These are phyloP conservation scores for Globisporangium spiculum DNA, from an alignment of 352 stramenopile genomes.

Conservation along the genomic window DNA sequence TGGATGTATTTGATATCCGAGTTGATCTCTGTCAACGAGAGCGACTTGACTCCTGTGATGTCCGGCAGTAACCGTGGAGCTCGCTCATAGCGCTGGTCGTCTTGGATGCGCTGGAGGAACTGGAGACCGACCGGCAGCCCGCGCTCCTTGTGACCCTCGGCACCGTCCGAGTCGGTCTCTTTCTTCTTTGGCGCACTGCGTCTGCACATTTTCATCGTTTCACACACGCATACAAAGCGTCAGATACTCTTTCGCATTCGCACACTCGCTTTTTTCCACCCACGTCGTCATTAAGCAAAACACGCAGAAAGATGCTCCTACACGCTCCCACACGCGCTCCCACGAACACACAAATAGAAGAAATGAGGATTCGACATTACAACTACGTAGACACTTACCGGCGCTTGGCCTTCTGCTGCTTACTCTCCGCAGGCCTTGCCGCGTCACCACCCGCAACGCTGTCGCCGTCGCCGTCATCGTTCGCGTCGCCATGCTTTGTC, in stretches of 20 bases:
- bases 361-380: background rate
- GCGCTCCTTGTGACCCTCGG: conserved; percentile 21
- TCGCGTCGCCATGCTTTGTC: conserved; percentile 15
- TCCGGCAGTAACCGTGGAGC: conserved; percentile 50
- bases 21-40: conserved; percentile 47
- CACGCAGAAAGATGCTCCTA: background rate
- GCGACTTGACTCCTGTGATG: conserved; percentile 49
- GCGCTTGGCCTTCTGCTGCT: conserved; percentile 41
- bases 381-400: conserved; percentile 19
- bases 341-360: background rate
- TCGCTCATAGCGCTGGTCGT: conserved; percentile 43
- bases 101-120: conserved; percentile 30
- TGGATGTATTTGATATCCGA: conserved; percentile 61
- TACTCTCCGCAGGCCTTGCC: conserved; percentile 16
- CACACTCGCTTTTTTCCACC: background rate
- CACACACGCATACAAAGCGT: conserved; percentile 1
- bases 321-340: background rate
- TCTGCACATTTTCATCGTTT: conserved; percentile 19
- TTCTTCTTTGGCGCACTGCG: conserved; percentile 55
- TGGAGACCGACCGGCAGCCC: conserved; percentile 26
- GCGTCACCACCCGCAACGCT: background rate
- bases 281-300: background rate
- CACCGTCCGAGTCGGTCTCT: conserved; percentile 27
- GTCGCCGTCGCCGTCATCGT: conserved; percentile 3
- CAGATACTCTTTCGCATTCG: background rate